Evolutionary conservation across 2,329 filamentous ascomycete genomes (phyloP).

Genomic region (Monosporascus sp.): DNA sequence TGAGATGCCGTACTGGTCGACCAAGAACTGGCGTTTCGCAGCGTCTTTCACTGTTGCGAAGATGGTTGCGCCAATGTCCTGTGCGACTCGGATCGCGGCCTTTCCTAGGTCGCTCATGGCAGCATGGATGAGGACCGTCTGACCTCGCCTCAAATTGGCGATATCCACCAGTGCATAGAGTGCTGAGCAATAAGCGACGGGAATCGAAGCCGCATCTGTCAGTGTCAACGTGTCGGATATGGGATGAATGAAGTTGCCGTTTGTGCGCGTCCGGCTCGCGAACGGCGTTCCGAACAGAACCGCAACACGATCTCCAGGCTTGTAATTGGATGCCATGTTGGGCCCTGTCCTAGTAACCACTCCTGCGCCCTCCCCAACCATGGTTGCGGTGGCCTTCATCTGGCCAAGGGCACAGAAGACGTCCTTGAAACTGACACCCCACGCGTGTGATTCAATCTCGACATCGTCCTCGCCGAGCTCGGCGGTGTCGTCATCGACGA

Average conservation of each 20-base stretch:
- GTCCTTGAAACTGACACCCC: slow-evolving; percentile 12
- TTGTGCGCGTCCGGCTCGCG: slow-evolving; percentile 3
- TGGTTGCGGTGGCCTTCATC: slow-evolving; percentile 2
- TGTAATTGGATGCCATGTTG: slow-evolving; percentile 1
- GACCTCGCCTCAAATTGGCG: slow-evolving; percentile 18
- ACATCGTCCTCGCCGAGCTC: slow-evolving; percentile 13
- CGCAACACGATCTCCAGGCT: slow-evolving; percentile 6
- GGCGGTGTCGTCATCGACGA: slow-evolving; percentile 3
- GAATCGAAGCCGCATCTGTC: slow-evolving; percentile 20
- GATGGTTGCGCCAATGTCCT: slow-evolving; percentile 17
- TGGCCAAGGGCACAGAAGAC: slow-evolving; percentile 11
- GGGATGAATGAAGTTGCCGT: slow-evolving; percentile 3
- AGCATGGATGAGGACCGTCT: slow-evolving; percentile 19
- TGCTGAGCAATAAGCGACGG: slow-evolving; percentile 22
- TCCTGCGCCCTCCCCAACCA: slow-evolving; percentile 10
- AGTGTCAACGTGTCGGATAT: slow-evolving; percentile 9
- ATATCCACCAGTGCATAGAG: slow-evolving; percentile 20
- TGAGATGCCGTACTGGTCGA: not conserved
- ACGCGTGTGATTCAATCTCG: slow-evolving; percentile 12
- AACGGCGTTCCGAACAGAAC: slow-evolving; percentile 6
- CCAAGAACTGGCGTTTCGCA: slow-evolving; percentile 19
- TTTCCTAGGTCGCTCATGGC: slow-evolving; percentile 17
- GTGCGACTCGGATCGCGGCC: slow-evolving; percentile 14
- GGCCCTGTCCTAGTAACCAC: slow-evolving; percentile 7
- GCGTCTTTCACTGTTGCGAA: slow-evolving; percentile 23